Evolutionary conservation across 2,329 filamentous ascomycete species (phyloP).

Genomic region (Xylariomycetidae sp.): DNA sequence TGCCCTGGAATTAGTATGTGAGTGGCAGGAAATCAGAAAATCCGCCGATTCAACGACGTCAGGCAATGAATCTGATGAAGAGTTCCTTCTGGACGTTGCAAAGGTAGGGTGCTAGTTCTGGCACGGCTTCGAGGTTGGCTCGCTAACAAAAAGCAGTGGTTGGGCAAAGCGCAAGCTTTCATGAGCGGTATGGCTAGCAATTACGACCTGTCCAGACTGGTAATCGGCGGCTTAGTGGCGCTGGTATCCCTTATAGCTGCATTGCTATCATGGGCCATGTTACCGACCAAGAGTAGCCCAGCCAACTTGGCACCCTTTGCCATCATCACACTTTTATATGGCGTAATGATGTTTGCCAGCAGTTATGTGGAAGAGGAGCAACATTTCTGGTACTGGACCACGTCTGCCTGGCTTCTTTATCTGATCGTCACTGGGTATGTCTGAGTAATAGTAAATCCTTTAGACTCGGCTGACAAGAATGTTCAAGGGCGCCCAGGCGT

Average conservation of each 20-base stretch:
- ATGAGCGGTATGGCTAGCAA: slow-evolving; percentile 92
- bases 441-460: too few relatives aligned
- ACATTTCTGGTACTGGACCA: slow-evolving; percentile 95
- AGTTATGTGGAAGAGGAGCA: slow-evolving; percentile 99
- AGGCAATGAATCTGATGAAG: slow-evolving; percentile 12
- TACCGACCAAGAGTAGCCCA: slow-evolving; percentile 20
- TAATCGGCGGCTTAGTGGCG: slow-evolving; percentile 41
- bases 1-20: slow-evolving; percentile 60
- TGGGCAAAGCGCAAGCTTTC: slow-evolving; percentile 66
- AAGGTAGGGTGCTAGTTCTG: slow-evolving; percentile 26
- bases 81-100: slow-evolving; percentile 40
- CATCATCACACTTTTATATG: slow-evolving; percentile 59
- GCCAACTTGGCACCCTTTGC: slow-evolving; percentile 38
- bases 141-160: slow-evolving; percentile 46
- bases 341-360: slow-evolving; percentile 92
- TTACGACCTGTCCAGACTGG: slow-evolving; percentile 68
- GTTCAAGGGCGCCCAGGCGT: slow-evolving; percentile 15
- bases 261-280: slow-evolving; percentile 4
- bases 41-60: slow-evolving; percentile 7
- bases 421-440: slow-evolving; percentile 42
- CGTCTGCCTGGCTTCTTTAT: slow-evolving; percentile 63
- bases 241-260: slow-evolving; percentile 20
- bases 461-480: too few relatives aligned
- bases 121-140: not conserved
- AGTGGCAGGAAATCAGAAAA: slow-evolving; percentile 51